A percentile compares a stretch with the other conserved stretches of the same genome.
Conservation (phyloP, 108 stramenopile genomes). For the Aurantiochytrium sp. region DNA sequence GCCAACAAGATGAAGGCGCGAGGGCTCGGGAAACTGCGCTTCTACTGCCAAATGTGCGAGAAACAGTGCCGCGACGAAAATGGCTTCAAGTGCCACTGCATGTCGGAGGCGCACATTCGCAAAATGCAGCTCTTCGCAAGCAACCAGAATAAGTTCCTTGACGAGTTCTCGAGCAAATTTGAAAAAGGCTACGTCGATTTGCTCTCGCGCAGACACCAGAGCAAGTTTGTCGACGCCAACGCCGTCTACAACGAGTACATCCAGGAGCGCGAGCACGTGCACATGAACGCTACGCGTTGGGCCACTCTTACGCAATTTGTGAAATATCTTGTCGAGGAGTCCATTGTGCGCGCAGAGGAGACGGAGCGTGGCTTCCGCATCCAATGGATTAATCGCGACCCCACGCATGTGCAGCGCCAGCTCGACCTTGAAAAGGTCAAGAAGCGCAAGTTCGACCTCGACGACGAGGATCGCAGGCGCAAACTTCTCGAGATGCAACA, state of each 20-base stretch:
- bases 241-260: conserved; percentile 97
- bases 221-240: conserved; percentile 84
- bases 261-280: conserved; percentile 83
- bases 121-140: conserved; percentile 88
- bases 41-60: conserved; percentile 96
- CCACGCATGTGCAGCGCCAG: conserved; percentile 36
- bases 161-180: conserved; percentile 66
- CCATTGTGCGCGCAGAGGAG: conserved; percentile 82
- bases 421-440: conserved; percentile 25
- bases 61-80: conserved; percentile 75
- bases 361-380: conserved; percentile 94
- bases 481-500: not conserved
- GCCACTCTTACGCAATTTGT: conserved; percentile 84
- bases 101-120: conserved; percentile 88
- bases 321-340: conserved; percentile 88
- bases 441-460: conserved; percentile 30
- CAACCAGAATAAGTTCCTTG: conserved; percentile 67
- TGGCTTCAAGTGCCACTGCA: conserved; percentile 90
- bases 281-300: conserved; percentile 98
- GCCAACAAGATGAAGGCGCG: conserved; percentile 85
- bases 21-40: conserved; percentile 88
- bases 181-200: conserved; percentile 74
- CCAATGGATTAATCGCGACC: conserved; percentile 85
- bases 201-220: conserved; percentile 74
- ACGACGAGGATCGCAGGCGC: conserved; percentile 42